A percentile compares a stretch with the other conserved stretches of the same genome.
These are phyloP conservation scores for Pseudozyma pruni DNA, from an alignment of 1,284 basidiomycete genomes.

Conservation along the genomic window DNA sequence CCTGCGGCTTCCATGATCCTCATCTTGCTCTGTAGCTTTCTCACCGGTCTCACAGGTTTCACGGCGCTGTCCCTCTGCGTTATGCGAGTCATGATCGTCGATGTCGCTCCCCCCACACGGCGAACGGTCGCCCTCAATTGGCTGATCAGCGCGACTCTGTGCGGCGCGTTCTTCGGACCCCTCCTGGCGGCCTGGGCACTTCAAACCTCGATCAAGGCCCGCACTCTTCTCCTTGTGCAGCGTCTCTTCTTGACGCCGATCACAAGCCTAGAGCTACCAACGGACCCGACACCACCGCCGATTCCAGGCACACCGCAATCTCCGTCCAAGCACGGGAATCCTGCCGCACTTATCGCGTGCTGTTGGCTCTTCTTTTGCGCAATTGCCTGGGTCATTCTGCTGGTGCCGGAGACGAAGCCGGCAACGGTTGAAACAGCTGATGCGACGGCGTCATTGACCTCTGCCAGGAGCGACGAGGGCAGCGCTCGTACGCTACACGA, in stretches of 20 bases:
- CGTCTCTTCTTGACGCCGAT: not conserved
- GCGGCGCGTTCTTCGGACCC: slow-evolving; percentile 43
- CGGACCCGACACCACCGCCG: slow-evolving; percentile 24
- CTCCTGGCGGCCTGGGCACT: slow-evolving; percentile 44
- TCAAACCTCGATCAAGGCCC: slow-evolving; percentile 22
- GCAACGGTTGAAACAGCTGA: not conserved
- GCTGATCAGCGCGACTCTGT: slow-evolving; percentile 40
- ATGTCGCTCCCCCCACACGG: slow-evolving; percentile 36
- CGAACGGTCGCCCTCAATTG: slow-evolving; percentile 38
- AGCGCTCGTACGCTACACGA: not conserved
- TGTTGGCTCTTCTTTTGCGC: slow-evolving; percentile 38
- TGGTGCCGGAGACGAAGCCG: slow-evolving; percentile 43
- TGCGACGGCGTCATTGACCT: not conserved
- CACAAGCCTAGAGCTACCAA: slow-evolving; percentile 20
- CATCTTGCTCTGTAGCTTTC: slow-evolving; percentile 34
- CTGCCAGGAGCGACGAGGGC: not conserved
- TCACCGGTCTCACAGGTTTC: slow-evolving; percentile 39
- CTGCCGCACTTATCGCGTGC: slow-evolving; percentile 35
- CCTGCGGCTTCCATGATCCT: slow-evolving; percentile 32
- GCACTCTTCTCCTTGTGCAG: slow-evolving; percentile 1
- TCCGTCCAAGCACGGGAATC: slow-evolving; percentile 40
- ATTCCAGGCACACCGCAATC: slow-evolving; percentile 26
- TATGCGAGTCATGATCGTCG: slow-evolving; percentile 41
- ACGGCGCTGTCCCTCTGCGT: slow-evolving; percentile 37
- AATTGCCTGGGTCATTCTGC: slow-evolving; percentile 25